Percentiles rank a stretch among this genome's conserved stretches.
Evolutionary conservation across 2,329 filamentous ascomycete genomes (phyloP).

Genomic region (Ascochyta lentis): DNA sequence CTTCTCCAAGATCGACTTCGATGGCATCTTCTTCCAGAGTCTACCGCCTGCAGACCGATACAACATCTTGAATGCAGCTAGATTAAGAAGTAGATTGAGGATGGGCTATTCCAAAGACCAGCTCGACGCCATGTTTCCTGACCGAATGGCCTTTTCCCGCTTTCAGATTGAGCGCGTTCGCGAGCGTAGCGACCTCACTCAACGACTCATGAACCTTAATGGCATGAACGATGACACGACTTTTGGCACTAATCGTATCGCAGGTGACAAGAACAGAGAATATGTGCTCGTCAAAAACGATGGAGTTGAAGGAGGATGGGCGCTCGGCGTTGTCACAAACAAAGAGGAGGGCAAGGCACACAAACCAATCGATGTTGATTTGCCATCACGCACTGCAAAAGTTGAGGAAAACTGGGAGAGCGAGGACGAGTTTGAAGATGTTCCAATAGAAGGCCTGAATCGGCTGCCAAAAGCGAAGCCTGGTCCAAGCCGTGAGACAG

Average conservation of each 20-base stretch:
- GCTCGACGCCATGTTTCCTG: slow-evolving; percentile 93
- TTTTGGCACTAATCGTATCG: slow-evolving; percentile 71
- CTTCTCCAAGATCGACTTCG: slow-evolving; percentile 98
- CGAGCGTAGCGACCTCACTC: slow-evolving; percentile 92
- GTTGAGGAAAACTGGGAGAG: slow-evolving; percentile 70
- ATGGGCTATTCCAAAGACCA: slow-evolving; percentile 99
- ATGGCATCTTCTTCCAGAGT: slow-evolving; percentile 93
- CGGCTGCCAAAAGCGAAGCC: slow-evolving; percentile 70
- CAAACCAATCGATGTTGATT: slow-evolving; percentile 92
- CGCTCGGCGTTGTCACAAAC: slow-evolving; percentile 87
- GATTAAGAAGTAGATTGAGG: slow-evolving; percentile 82
- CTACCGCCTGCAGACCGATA: slow-evolving; percentile 90
- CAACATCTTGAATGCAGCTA: slow-evolving; percentile 94
- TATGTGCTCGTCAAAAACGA: slow-evolving; percentile 97
- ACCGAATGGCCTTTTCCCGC: slow-evolving; percentile 94
- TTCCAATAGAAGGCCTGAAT: slow-evolving; percentile 89
- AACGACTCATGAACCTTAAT: slow-evolving; percentile 91
- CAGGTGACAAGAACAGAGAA: slow-evolving; percentile 86
- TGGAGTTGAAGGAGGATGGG: slow-evolving; percentile 94
- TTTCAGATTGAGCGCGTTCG: slow-evolving; percentile 96
- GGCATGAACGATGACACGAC: slow-evolving; percentile 84
- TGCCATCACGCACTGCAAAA: slow-evolving; percentile 53
- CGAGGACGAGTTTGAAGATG: slow-evolving; percentile 86
- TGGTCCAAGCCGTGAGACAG: slow-evolving; percentile 36
- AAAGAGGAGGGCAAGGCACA: slow-evolving; percentile 80